These are phyloP conservation scores for Cudoniella acicularis DNA, from an alignment of 495 filamentous ascomycete species.

Conservation along the genomic window DNA sequence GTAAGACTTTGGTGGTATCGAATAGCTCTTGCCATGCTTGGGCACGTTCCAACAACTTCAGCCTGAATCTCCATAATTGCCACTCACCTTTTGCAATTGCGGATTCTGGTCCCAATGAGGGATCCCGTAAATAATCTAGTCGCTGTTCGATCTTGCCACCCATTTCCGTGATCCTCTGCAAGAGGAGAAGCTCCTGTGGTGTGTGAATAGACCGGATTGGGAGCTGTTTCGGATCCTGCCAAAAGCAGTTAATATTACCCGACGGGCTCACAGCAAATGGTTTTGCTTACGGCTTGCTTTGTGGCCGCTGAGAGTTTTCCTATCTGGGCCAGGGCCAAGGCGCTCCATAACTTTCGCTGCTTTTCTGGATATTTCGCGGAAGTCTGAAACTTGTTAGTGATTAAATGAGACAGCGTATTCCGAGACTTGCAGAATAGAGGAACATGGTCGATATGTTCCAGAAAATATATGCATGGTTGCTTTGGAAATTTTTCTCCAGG, in stretches of 20 bases:
- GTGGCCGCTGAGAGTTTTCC: conserved; percentile 22
- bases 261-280: neutral
- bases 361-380: conserved; percentile 18
- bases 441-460: conserved; percentile 27
- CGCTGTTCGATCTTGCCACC: conserved; percentile 13
- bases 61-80: conserved; percentile 19
- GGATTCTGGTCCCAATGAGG: conserved; percentile 24
- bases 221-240: conserved; percentile 14
- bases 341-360: conserved; percentile 19
- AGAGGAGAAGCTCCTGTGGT: conserved; percentile 25
- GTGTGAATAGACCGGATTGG: conserved; percentile 24
- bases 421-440: conserved; percentile 18
- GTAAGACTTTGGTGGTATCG: conserved; percentile 5
- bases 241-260: neutral
- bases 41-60: conserved; percentile 15
- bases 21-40: conserved; percentile 24
- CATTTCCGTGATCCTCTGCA: conserved; percentile 18
- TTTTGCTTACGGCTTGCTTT: conserved; percentile 9
- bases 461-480: conserved; percentile 24
- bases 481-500: conserved; percentile 25
- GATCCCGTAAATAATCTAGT: conserved; percentile 22
- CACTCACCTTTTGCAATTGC: conserved; percentile 26
- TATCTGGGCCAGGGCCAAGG: conserved; percentile 20
- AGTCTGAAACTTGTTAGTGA: conserved; percentile 4
- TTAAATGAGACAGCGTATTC: neutral